Base-by-base conservation (phyloP, 352 stramenopile genomes). In the Phytophthora meadii region DNA sequence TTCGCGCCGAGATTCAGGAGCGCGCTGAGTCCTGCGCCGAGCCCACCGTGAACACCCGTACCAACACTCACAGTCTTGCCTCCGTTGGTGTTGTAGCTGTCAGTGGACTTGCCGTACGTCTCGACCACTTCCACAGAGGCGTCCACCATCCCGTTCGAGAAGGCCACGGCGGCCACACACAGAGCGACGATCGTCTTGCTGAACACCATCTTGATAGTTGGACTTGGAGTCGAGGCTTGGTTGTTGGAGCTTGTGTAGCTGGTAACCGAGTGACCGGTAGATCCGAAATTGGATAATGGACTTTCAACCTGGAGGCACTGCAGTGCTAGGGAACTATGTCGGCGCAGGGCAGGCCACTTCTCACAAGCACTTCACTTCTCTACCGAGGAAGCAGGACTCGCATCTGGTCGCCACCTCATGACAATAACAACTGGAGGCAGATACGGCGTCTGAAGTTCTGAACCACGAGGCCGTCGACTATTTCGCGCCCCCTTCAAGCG, bases 271-370 rank as follows among this genome's bases (percentile, higher is more conserved):
- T 52, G 11, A 17, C 45, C 25, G 45, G 45, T 36, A 39, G 24
- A 37, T 52, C 45, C 27, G 25, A 52, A 52, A 24, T 25, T 40
- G 45, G 48, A 32, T 45, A 46, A 39, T 60, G 39, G 39, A 46
- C 14, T 19, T 49, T 11, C 17, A 49, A 22, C 22, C 6, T 24
- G 40, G 15, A 5, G 40, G 9, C 6, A 30, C 27, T 30, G 6
- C 27, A 10, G 15, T 15, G 17, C 7, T 45, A 4, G 40, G 12
- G 15, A 17, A 46, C 40, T 24, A 22, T 25, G 40, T 27, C 40
- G 6, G n/a, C 9, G 11, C 40, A 30, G n/a, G 25, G 36, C 4
- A 41, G 36, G n/a, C 36, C 24, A 27, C n/a, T 27, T 25, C n/a
- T 5, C 5, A 25, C 14, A 49, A 49, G 42, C 30, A 19, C 17